Conservation (phyloP, 768 basidiomycete species). For the Suillus americanus region DNA sequence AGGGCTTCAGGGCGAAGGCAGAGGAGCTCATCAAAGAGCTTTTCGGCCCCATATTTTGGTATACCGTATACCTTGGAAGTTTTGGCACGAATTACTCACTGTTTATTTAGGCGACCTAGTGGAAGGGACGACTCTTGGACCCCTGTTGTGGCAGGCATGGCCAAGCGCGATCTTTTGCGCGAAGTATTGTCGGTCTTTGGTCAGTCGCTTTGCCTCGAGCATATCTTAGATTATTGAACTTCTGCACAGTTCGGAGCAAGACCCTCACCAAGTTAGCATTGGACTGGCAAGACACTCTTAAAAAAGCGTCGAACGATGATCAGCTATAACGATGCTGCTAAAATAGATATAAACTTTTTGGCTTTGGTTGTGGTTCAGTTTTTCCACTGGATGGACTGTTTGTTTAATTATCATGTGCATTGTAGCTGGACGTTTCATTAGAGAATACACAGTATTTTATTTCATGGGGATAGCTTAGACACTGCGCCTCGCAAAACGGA, state of each 20-base stretch:
- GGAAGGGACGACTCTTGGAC: conserved; percentile 64
- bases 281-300: conserved; percentile 83
- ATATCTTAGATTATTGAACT: conserved; percentile 5
- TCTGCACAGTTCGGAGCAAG: conserved; percentile 62
- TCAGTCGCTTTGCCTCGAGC: conserved; percentile 35
- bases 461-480: neutral
- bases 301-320: conserved; percentile 59
- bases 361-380: neutral
- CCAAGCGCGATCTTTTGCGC: conserved; percentile 79
- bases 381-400: neutral
- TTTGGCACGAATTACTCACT: neutral
- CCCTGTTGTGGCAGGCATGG: conserved; percentile 64
- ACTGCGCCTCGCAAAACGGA: too few relatives aligned
- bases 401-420: neutral
- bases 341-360: neutral
- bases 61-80: conserved; percentile 28
- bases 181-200: conserved; percentile 82
- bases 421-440: neutral
- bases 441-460: neutral
- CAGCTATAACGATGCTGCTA: conserved; percentile 9
- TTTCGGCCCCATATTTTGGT: conserved; percentile 90
- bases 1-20: conserved; percentile 83
- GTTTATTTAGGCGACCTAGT: conserved; percentile 59
- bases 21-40: conserved; percentile 92
- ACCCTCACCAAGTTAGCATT: conserved; percentile 70